Percentiles rank a stretch among this genome's conserved stretches.
These are phyloP conservation scores for Botrytis medusae DNA, from an alignment of 2,329 filamentous ascomycete genomes.

Conservation along the genomic window DNA sequence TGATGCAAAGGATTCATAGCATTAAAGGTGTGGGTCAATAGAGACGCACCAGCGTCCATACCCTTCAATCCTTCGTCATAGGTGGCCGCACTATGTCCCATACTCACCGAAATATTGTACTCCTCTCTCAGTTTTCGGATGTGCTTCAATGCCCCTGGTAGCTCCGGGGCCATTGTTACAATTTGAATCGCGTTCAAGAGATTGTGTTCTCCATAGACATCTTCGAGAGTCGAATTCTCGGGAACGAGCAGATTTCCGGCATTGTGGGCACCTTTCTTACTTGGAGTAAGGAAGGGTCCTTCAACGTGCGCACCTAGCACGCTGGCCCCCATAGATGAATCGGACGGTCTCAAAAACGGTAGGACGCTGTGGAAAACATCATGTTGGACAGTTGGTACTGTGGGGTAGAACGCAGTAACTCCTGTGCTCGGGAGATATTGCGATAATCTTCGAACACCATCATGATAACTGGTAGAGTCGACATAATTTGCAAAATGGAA, in stretches of 20 bases:
- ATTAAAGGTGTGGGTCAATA: slow-evolving; percentile 55
- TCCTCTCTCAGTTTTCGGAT: slow-evolving; percentile 44
- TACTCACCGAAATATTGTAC: slow-evolving; percentile 35
- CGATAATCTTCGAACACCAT: slow-evolving; percentile 48
- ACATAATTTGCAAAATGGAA: slow-evolving; percentile 55
- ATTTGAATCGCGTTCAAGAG: slow-evolving; percentile 47
- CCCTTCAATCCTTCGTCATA: slow-evolving; percentile 48
- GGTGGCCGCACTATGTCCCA: slow-evolving; percentile 49
- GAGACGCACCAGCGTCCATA: slow-evolving; percentile 49
- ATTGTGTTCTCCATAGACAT: slow-evolving; percentile 48
- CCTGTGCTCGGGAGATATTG: slow-evolving; percentile 51
- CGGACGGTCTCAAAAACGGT: slow-evolving; percentile 47
- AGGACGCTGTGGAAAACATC: slow-evolving; percentile 48
- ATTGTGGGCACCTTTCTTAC: slow-evolving; percentile 54
- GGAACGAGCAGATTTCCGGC: slow-evolving; percentile 35
- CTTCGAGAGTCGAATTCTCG: slow-evolving; percentile 27
- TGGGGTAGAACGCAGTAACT: slow-evolving; percentile 55
- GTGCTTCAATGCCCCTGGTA: slow-evolving; percentile 44
- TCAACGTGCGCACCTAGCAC: slow-evolving; percentile 57
- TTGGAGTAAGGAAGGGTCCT: slow-evolving; percentile 54
- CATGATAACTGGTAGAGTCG: slow-evolving; percentile 42
- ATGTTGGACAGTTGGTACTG: slow-evolving; percentile 50
- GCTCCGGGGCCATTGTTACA: slow-evolving; percentile 54
- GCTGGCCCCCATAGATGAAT: slow-evolving; percentile 46
- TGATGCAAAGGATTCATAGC: slow-evolving; percentile 53